phyloP scores from a whole-genome alignment of 2,329 filamentous ascomycete genomes.

The Penicillium freii region DNA sequence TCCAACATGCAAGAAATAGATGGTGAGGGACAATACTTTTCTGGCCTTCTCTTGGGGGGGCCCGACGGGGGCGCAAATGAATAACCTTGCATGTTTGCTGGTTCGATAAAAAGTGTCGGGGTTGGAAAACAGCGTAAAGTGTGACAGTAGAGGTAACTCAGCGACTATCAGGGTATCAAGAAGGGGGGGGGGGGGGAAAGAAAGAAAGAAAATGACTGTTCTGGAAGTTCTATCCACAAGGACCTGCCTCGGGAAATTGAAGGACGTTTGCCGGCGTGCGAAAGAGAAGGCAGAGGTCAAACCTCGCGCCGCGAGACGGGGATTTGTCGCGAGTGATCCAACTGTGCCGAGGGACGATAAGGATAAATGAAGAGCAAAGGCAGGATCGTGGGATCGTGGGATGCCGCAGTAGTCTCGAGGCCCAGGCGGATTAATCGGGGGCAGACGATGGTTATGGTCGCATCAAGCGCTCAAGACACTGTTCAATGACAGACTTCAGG shows the following conservation, averaged over 20 bases:
- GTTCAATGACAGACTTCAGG: neutral
- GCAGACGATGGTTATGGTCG: neutral
- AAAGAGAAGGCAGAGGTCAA: neutral
- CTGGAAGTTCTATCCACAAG: constrained; percentile 12
- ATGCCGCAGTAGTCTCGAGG: neutral
- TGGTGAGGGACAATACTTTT: constrained; percentile 64
- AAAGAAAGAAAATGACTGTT: neutral
- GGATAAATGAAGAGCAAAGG: neutral
- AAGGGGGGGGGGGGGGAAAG: neutral
- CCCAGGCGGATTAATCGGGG: neutral
- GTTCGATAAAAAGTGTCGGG: neutral
- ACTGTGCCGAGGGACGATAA: neutral
- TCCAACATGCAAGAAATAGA: neutral
- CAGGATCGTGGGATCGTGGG: neutral
- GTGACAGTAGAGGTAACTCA: neutral
- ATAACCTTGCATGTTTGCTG: constrained; percentile 63
- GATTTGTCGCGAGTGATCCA: neutral
- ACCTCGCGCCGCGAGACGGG: neutral
- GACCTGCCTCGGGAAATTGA: constrained; percentile 16
- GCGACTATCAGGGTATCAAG: constrained; percentile 2
- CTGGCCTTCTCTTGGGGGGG: constrained; percentile 69
- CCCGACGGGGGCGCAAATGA: constrained; percentile 67
- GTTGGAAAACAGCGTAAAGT: constrained; percentile 22
- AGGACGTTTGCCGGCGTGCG: neutral
- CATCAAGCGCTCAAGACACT: neutral